Percentiles rank a stretch among this genome's conserved stretches.
Conservation (phyloP, 352 stramenopile species). For the Globisporangium takayamanum region DNA sequence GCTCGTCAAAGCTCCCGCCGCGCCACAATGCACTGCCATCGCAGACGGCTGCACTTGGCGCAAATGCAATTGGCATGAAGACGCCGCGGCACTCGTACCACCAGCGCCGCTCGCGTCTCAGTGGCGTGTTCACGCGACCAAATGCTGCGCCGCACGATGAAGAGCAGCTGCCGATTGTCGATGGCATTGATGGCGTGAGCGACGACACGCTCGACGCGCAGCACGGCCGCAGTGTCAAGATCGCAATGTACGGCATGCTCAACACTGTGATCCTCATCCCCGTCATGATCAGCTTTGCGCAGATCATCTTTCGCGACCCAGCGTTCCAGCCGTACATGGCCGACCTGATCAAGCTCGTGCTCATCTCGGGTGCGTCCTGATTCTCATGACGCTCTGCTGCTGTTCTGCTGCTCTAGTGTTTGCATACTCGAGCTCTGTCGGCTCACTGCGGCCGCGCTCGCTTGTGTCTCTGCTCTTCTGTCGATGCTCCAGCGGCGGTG, state of each 20-base stretch:
- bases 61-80: constrained; percentile 20
- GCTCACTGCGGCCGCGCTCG: neutral
- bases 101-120: constrained; percentile 16
- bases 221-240: constrained; percentile 35
- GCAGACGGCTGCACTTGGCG: neutral
- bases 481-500: constrained; percentile 32
- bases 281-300: constrained; percentile 89
- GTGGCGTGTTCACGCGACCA: constrained; percentile 2
- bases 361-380: constrained; percentile 42
- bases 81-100: constrained; percentile 53
- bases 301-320: constrained; percentile 93
- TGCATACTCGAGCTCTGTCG: too few species aligned
- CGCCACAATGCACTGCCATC: constrained; percentile 2
- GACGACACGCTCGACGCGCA: neutral
- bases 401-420: neutral
- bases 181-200: neutral
- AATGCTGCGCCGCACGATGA: constrained; percentile 7
- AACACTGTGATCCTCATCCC: constrained; percentile 94
- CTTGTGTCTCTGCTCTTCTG: too few species aligned
- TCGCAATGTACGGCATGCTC: constrained; percentile 85
- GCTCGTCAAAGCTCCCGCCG: constrained; percentile 8
- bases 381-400: neutral
- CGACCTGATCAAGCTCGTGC: constrained; percentile 94
- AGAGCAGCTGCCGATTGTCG: constrained; percentile 6
- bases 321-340: constrained; percentile 89